Conservation (phyloP, 768 basidiomycete species). For the Lactifluus piperatus region DNA sequence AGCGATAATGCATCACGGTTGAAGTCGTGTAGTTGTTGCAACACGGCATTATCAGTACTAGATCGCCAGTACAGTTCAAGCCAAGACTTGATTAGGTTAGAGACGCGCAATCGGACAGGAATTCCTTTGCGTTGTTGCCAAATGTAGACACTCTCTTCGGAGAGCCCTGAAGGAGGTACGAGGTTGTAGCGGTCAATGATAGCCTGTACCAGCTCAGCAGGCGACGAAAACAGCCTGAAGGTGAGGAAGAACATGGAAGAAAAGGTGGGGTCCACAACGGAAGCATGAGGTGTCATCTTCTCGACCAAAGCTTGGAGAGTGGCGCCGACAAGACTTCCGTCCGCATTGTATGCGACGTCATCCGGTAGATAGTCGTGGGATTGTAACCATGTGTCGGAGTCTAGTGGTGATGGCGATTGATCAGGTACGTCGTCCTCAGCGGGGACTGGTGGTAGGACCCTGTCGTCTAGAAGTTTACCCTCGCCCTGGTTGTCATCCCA, state of each 20-base stretch:
- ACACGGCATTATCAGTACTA: constrained; percentile 59
- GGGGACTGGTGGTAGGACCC: constrained; percentile 44
- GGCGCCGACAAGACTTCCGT: constrained; percentile 86
- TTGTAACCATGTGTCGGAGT: constrained; percentile 45
- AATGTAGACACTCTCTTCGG: constrained; percentile 50
- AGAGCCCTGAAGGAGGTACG: constrained; percentile 47
- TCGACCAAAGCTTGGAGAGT: constrained; percentile 87
- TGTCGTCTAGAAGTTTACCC: constrained; percentile 39
- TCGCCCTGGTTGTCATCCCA: constrained; percentile 45
- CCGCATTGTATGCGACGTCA: constrained; percentile 85
- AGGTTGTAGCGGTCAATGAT: constrained; percentile 81
- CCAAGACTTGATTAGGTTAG: constrained; percentile 93
- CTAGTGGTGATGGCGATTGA: constrained; percentile 22
- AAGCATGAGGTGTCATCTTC: constrained; percentile 94
- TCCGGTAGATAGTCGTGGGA: constrained; percentile 74
- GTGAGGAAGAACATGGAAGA: constrained; percentile 90
- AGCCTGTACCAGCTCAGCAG: constrained; percentile 63
- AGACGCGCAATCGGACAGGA: constrained; percentile 84
- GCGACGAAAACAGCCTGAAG: constrained; percentile 84
- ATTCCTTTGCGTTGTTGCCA: constrained; percentile 88
- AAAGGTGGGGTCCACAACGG: constrained; percentile 81
- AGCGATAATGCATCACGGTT: constrained; percentile 49
- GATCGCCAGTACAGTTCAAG: constrained; percentile 84
- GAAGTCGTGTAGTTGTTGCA: constrained; percentile 50
- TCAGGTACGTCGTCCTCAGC: constrained; percentile 27